Conservation (phyloP, 2,329 filamentous ascomycete species). For the Ophiostoma montium region DNA sequence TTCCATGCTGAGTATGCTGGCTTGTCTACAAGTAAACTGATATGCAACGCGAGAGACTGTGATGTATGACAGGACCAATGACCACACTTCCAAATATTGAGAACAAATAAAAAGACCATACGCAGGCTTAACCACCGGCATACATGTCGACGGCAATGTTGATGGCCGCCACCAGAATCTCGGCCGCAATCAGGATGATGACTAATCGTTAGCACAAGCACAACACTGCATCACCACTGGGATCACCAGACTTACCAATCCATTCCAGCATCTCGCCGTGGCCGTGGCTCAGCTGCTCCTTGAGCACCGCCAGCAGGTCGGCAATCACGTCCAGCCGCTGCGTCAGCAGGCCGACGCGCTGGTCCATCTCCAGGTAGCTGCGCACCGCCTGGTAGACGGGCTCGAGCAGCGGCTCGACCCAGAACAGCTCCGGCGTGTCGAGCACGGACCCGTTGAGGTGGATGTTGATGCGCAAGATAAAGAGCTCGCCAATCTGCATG, state of each 20-base stretch:
- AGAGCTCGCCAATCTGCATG: conserved; percentile 98
- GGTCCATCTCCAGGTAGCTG: conserved; percentile 96
- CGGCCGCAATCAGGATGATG: conserved; percentile 87
- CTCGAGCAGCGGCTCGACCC: conserved; percentile 93
- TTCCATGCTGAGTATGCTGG: conserved; percentile 4
- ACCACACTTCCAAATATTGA: not conserved
- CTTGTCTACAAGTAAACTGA: too few relatives aligned
- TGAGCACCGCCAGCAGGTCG: conserved; percentile 80
- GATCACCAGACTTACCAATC: conserved; percentile 50
- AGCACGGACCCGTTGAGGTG: conserved; percentile 94
- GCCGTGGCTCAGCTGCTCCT: conserved; percentile 88
- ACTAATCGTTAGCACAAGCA: conserved; percentile 40
- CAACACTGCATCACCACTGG: too few relatives aligned
- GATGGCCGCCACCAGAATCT: conserved; percentile 82
- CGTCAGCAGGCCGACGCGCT: conserved; percentile 76
- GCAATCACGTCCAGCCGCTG: conserved; percentile 87
- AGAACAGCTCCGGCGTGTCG: conserved; percentile 94
- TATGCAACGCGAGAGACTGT: too few relatives aligned
- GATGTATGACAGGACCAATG: not conserved
- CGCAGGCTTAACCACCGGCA: conserved; percentile 26
- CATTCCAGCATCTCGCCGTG: conserved; percentile 82
- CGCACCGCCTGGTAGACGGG: conserved; percentile 92
- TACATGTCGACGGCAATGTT: conserved; percentile 95
- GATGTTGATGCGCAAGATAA: conserved; percentile 95
- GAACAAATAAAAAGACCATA: not conserved